Base-by-base conservation (phyloP, 257 asterid species). In the Jasminum sambac region DNA sequence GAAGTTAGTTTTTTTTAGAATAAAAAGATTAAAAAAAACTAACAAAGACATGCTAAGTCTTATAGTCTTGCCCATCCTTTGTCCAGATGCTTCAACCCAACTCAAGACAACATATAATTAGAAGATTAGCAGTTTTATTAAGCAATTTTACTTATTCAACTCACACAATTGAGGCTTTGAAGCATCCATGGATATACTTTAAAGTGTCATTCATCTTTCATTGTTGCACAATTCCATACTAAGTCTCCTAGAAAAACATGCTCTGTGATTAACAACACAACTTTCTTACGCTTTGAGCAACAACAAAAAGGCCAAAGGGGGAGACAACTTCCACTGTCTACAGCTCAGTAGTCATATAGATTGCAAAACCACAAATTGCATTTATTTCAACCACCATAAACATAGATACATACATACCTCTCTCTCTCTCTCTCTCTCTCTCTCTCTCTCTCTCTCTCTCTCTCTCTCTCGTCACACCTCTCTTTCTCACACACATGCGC, bases 271-370 rank as follows among this genome's bases (percentile, higher is more conserved):
- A 52, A 52, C 61, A 17, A 17, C 11, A 16, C 3, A 8, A 17
- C 60, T 7, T 50, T 25, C 13, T 50, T 1, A 8, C 0, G 17
- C 25, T 48, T n/a, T 48, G 5, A 48, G 16, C 17, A 11, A 11
- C 60, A 50, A 50, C 60, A 19, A n/a, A 21, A 52, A 19, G 8
- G 3, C 13, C 13, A 52, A 7, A 52, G 13, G 13, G 17, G 14
- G n/a, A 21, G 30, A 52, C 61, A 19, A 65, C 38, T 42, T 67
- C n/a, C 65, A 50, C 34, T 39, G 10, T 63, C 79, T 67, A 41
- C 63, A 74, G 58, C 63, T 76, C 57, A 71, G 73, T 75, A 73
- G 81, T 77, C 71, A 63, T 26, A 42, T 64, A 21, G 73, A 57
- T 58, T 69, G 63, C 79, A 57, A 40, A 50, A 19, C 8, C 70